A percentile compares a stretch with the other conserved stretches of the same genome.
phyloP scores from a whole-genome alignment of 345 rosid genomes.

The Firmiana major region DNA sequence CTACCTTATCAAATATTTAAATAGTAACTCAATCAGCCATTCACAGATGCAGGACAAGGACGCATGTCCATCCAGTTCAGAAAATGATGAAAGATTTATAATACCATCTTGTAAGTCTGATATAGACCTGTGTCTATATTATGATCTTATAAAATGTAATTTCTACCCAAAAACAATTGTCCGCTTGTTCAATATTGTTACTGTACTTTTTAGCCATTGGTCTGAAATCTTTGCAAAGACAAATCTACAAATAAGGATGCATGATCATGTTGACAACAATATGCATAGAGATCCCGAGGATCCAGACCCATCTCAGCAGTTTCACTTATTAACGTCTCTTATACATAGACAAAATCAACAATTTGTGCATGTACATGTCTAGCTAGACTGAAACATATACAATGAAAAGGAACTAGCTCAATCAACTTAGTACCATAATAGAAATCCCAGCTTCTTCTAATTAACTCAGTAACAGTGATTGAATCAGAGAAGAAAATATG shows the following conservation, averaged over 20 bases:
- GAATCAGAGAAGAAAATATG: conserved; percentile 7
- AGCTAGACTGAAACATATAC: background rate
- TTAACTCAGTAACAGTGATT: background rate
- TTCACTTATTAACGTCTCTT: background rate
- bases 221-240: background rate
- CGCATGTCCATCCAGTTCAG: background rate
- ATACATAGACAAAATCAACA: background rate
- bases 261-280: background rate
- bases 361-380: background rate
- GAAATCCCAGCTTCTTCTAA: background rate
- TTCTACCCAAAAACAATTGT: background rate
- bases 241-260: background rate
- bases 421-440: background rate
- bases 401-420: background rate
- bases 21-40: background rate
- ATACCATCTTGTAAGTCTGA: background rate
- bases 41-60: background rate
- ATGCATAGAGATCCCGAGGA: background rate
- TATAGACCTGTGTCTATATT: background rate
- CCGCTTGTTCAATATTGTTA: background rate
- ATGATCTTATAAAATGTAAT: background rate
- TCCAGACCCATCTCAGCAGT: background rate
- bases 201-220: background rate
- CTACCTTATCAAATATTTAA: background rate
- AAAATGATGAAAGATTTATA: background rate